Evolutionary conservation across 2,329 filamentous ascomycete genomes (phyloP).

Genomic region (Eutypa lata): DNA sequence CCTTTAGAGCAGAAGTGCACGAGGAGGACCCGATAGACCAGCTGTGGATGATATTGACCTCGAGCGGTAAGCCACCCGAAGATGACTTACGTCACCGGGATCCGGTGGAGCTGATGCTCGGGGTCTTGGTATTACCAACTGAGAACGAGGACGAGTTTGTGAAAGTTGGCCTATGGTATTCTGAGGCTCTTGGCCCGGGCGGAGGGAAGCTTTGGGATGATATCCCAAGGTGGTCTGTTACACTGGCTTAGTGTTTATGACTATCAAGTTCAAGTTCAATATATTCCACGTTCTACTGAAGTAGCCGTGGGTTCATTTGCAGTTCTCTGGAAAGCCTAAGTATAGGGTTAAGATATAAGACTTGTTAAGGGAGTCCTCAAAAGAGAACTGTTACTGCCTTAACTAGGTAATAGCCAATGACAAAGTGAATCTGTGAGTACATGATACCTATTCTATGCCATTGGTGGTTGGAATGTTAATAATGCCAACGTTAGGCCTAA

Average conservation of each 20-base stretch:
- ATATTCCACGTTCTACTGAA: too few species aligned
- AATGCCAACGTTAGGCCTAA: too few species aligned
- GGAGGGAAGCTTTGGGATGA: conserved; percentile 4
- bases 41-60: conserved; percentile 1
- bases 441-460: too few species aligned
- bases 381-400: too few species aligned
- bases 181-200: conserved; percentile 1
- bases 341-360: too few species aligned
- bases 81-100: not conserved
- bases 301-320: too few species aligned
- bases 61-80: not conserved
- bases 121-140: conserved; percentile 1
- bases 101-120: conserved; percentile 2
- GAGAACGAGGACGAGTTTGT: conserved; percentile 4
- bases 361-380: too few species aligned
- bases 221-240: conserved; percentile 1
- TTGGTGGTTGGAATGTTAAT: too few species aligned
- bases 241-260: conserved; percentile 3
- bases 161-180: conserved; percentile 4
- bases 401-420: too few species aligned
- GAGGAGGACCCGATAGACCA: not conserved
- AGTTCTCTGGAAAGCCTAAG: too few species aligned
- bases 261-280: too few species aligned
- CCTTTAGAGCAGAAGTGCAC: not conserved
- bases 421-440: too few species aligned